These are phyloP conservation scores for Pleurotus platypus DNA, from an alignment of 768 basidiomycete species.

Conservation along the genomic window DNA sequence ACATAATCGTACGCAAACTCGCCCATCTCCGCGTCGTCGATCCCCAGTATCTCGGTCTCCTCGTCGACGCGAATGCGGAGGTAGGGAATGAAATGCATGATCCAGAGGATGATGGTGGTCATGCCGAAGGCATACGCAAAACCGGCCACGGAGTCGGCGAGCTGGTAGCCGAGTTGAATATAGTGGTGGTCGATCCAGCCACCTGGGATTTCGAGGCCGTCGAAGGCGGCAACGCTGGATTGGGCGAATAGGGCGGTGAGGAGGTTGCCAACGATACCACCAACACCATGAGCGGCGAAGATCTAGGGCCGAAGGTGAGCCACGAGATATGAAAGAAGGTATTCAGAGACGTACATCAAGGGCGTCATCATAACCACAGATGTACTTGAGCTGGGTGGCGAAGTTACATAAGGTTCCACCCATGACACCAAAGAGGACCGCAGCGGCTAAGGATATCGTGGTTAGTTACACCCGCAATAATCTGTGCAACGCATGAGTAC, in stretches of 20 bases:
- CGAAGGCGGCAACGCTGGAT: constrained; percentile 70
- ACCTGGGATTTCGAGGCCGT: constrained; percentile 69
- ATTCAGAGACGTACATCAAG: constrained; percentile 55
- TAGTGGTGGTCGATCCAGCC: constrained; percentile 88
- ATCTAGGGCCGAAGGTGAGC: constrained; percentile 44
- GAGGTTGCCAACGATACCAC: constrained; percentile 78
- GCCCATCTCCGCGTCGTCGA: constrained; percentile 89
- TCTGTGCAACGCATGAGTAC: constrained; percentile 17
- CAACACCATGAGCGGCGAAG: constrained; percentile 81
- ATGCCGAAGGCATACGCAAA: constrained; percentile 71
- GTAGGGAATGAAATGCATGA: constrained; percentile 85
- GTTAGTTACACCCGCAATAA: neutral
- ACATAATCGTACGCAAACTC: constrained; percentile 90
- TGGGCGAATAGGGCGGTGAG: constrained; percentile 90
- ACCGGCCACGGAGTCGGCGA: constrained; percentile 70
- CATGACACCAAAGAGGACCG: constrained; percentile 82
- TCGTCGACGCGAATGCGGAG: constrained; percentile 66
- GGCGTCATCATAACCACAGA: constrained; percentile 72
- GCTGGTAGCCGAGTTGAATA: constrained; percentile 81
- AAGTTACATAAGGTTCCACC: constrained; percentile 88
- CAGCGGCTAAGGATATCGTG: constrained; percentile 48
- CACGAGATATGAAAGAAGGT: neutral
- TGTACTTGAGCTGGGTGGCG: constrained; percentile 91
- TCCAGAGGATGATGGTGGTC: constrained; percentile 81
- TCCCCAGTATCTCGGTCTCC: constrained; percentile 73